Conservation (phyloP, 768 basidiomycete species). For the Symmetrospora coprosmae region DNA sequence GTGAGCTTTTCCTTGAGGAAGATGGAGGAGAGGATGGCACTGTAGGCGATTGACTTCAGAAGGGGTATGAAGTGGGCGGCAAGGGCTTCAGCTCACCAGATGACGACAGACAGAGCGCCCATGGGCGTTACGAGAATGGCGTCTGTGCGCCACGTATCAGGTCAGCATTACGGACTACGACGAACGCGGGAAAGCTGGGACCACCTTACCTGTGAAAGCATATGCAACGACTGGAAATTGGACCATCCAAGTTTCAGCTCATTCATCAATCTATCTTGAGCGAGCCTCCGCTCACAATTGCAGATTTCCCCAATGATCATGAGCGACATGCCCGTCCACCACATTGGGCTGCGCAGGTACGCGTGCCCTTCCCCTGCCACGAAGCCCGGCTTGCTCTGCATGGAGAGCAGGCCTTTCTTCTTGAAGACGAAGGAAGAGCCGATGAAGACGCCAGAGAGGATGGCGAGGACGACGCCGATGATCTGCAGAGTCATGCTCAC, state of each 20-base stretch:
- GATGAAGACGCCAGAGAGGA: slow-evolving; percentile 66
- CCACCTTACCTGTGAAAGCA: too few relatives aligned
- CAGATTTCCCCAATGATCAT: slow-evolving; percentile 63
- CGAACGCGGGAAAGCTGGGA: too few relatives aligned
- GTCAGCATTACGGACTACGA: too few relatives aligned
- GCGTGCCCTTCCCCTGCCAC: slow-evolving; percentile 70
- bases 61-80: too few relatives aligned
- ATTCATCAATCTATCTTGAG: not conserved
- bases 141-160: too few relatives aligned
- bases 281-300: slow-evolving; percentile 34
- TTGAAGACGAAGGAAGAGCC: slow-evolving; percentile 92
- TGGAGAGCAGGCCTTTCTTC: slow-evolving; percentile 54
- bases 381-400: slow-evolving; percentile 32
- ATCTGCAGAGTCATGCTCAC: slow-evolving; percentile 35
- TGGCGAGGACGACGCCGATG: slow-evolving; percentile 39
- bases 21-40: slow-evolving; percentile 77
- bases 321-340: slow-evolving; percentile 88
- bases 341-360: slow-evolving; percentile 75
- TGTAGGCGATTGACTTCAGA: not conserved
- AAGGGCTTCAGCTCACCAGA: slow-evolving; percentile 40
- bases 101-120: slow-evolving; percentile 87
- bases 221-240: slow-evolving; percentile 26
- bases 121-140: slow-evolving; percentile 83
- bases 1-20: slow-evolving; percentile 85
- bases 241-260: slow-evolving; percentile 51